Evolutionary conservation across 768 basidiomycete genomes (phyloP), one percentile per base, ranked within the genome.

Genomic region (Suillus americanus): DNA sequence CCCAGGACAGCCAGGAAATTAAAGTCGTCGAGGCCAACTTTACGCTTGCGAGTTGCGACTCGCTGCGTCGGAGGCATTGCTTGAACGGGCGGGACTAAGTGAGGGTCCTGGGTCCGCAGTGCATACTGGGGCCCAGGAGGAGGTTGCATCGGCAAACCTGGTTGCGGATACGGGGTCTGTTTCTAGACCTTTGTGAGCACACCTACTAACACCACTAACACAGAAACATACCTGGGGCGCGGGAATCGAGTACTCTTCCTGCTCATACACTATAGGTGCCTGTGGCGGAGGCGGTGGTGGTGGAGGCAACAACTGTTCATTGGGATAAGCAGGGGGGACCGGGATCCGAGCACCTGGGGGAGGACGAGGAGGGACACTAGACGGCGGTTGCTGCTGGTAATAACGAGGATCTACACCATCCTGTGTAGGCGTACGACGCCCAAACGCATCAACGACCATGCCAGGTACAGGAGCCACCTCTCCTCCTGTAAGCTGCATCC

Each of bases 1-100:
- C 97, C 97, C 43, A 99, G 86, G 18, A 99, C 97, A 30, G 97
- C 95, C 62, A 99, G 80, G 84, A 99, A 99, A 72, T 99, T 99
- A 84, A 99, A 99, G 75, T 99, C 97, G 74, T 99, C 96, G 45
- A 99, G 82, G 2, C 96, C 95, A 66, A 99, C 92, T 76, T 96
- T 97, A 61, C 95, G 86, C 76, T 89, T 89, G 54, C 82, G 82
- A 30, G 82, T 75, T 16, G 77, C 77, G 40, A 80, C 78, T 62
- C 83, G 82, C 50, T 72, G 74, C n/a, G 73, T 74, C 35, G 80
- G 74, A 60, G 79, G 78, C 60, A 72, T 67, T 51, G 75, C 77
- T 63, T 77, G 82, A 37, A 69, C 70, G 28, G 65, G 12, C 50
- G 56, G 54, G 10, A 53, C 64, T 25, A 66, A 33, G 20, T 77